phyloP scores from a whole-genome alignment of 306 rosid species.

The Urtica urens region DNA sequence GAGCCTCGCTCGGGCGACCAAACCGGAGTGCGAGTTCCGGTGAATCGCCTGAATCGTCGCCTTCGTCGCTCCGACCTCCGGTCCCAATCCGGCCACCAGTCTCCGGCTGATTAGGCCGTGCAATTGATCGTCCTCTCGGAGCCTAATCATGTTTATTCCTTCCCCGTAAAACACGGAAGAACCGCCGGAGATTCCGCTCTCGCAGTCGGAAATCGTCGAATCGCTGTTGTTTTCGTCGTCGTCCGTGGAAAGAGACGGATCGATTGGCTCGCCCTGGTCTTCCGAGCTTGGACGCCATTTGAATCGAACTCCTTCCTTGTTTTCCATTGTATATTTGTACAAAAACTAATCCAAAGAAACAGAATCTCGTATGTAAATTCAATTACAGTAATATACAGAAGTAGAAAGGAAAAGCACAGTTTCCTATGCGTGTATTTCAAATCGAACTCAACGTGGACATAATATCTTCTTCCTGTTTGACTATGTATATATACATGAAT shows the following conservation, averaged over 20 bases:
- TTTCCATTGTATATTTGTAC: neutral
- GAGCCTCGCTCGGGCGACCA: conserved; percentile 38
- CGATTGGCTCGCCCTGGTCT: neutral
- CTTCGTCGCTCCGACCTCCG: conserved; percentile 27
- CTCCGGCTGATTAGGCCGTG: conserved; percentile 28
- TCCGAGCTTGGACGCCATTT: neutral
- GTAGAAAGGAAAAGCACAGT: too few relatives aligned
- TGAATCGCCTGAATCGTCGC: conserved; percentile 25
- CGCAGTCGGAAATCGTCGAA: conserved; percentile 43
- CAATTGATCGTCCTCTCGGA: conserved; percentile 31
- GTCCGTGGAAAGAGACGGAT: neutral
- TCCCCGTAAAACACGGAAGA: conserved; percentile 15
- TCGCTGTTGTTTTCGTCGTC: conserved; percentile 20
- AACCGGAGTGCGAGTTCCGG: conserved; percentile 22
- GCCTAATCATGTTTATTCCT: conserved; percentile 17
- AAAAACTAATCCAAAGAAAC: too few relatives aligned
- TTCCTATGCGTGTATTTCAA: too few relatives aligned
- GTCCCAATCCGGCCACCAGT: conserved; percentile 29
- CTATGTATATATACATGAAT: neutral
- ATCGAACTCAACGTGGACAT: too few relatives aligned
- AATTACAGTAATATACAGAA: too few relatives aligned
- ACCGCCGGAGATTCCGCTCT: conserved; percentile 34
- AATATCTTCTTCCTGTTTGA: too few relatives aligned
- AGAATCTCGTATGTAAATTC: too few relatives aligned
- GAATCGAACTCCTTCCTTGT: neutral